Base-by-base conservation (phyloP, 345 rosid species). In the Corchorus capsularis region DNA sequence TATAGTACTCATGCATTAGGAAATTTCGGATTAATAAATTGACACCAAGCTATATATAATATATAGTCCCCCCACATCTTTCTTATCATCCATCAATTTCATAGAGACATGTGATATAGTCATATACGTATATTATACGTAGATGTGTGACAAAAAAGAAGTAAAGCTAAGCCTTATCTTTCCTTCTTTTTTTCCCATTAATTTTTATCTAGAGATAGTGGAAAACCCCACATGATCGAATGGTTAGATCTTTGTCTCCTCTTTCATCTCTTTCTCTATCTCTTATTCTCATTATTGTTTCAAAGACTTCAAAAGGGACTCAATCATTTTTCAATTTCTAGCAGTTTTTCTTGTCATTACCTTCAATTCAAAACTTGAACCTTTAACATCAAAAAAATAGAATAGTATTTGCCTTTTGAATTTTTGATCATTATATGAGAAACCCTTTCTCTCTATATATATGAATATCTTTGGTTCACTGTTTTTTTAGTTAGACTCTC, bases 221-320 rank as follows among this genome's bases (percentile, higher is more conserved):
- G 60, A 17, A 45, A 69, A 69, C 73, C 73, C 75, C 75, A 71
- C 75, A 19, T 0, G 2, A 71, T 71, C 75, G 19, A 39, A 41
- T 37, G 50, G 63, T 13, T 70, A 32, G 76, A 71, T 70, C 76
- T 63, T 75, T 75, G 76, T 37, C 62, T 55, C 63, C 63, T 70
- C 17, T 37, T 55, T 55, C 63, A 56, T 70, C 17, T 37, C 13
- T 39, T 6, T 39, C 6, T 39, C 3, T 6, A 2, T 37, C 7
- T n/a, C 8, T 1, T 11, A 8, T 53, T 22, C 54, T 15, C 15
- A 37, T 32, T 13, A 27, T 49, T 53, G 41, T 56, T 17, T 4
- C 41, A 15, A 7, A 45, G 9, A n/a, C 49, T 45, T 75, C 55
- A 72, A 63, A 63, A 6, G 4, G 32, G 8, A 8, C 12, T 63